A percentile compares a stretch with the other conserved stretches of the same genome.
These are phyloP conservation scores for Phytophthora quininea DNA, from an alignment of 352 stramenopile species.

Conservation along the genomic window DNA sequence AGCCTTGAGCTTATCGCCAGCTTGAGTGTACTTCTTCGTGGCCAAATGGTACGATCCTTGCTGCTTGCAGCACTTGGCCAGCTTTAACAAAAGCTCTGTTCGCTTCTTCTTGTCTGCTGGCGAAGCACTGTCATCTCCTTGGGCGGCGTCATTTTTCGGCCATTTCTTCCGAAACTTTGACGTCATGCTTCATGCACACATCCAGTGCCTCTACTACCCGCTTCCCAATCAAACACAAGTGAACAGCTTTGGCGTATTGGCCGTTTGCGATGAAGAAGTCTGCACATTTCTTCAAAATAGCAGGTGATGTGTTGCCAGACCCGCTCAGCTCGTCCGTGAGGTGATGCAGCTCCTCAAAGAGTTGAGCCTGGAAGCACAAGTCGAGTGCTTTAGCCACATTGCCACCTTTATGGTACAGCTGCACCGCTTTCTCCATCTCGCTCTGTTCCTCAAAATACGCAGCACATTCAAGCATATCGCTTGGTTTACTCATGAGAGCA, in stretches of 20 bases:
- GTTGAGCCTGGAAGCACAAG: slow-evolving; percentile 91
- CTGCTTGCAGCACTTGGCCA: slow-evolving; percentile 93
- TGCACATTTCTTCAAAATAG: slow-evolving; percentile 89
- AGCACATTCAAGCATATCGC: slow-evolving; percentile 90
- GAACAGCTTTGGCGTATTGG: slow-evolving; percentile 92
- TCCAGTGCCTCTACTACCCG: slow-evolving; percentile 85
- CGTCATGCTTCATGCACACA: slow-evolving; percentile 89
- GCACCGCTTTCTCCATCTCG: slow-evolving; percentile 94
- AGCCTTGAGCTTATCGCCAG: slow-evolving; percentile 90
- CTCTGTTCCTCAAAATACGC: slow-evolving; percentile 92
- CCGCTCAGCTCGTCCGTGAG: slow-evolving; percentile 85
- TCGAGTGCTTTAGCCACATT: slow-evolving; percentile 92
- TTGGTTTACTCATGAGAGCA: slow-evolving; percentile 87
- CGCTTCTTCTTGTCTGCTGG: slow-evolving; percentile 64
- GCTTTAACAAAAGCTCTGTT: slow-evolving; percentile 86
- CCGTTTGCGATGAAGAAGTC: slow-evolving; percentile 94
- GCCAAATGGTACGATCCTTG: slow-evolving; percentile 93
- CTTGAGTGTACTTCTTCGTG: slow-evolving; percentile 96
- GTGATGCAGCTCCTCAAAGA: slow-evolving; percentile 88
- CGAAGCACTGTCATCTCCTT: slow-evolving; percentile 68
- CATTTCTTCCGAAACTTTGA: slow-evolving; percentile 93
- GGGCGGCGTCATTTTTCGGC: slow-evolving; percentile 91
- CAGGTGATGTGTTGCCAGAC: slow-evolving; percentile 64
- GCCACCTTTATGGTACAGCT: slow-evolving; percentile 94
- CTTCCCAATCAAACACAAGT: slow-evolving; percentile 83